Base-by-base conservation (phyloP, 371 early-diverging fungal genomes). In the Circinella umbellata region DNA sequence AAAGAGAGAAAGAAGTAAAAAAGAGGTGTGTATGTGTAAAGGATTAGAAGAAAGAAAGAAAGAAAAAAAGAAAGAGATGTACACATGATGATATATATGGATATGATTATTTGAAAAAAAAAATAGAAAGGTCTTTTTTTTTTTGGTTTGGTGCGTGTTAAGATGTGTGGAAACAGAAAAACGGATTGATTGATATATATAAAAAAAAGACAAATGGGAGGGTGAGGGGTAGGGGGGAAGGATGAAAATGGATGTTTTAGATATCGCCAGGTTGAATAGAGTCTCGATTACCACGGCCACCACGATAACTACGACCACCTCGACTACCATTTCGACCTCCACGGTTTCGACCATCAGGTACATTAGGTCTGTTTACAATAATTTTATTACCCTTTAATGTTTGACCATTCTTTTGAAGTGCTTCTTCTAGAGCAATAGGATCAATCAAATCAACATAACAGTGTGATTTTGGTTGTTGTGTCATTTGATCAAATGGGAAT, bases 371-470 rank as follows among this genome's bases (percentile, higher is more conserved):
- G 64, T 82, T 84, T 64, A 84, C 81, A 27, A 79, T 72, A 20
- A 84, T 66, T 51, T 72, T 79, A 71, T 80, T 80, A 38, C 79
- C 82, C 54, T 76, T 77, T 51, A 75, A 66, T 4, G 74, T 73
- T 55, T 76, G 63, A 5, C 85, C 85, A 69, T 82, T 80, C 67
- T 76, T 80, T 17, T 68, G 61, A 53, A 84, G 68, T 10, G 82
- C 85, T 39, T 72, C 69, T 20, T 84, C 85, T 48, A 84, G 70
- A 0, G 82, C 75, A 35, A 66, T 49, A 42, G 74, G 73, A 34
- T 75, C 76, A 42, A 68, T 61, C 59, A 84, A 79, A 35, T 84
- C 82, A 15, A 84, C 85, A 49, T 84, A 84, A 51, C 85, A 84
- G 47, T 84, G 85, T 13, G 80, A 68, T 66, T 79, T 84, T 53